Evolutionary conservation across 148 eudicot genomes (phyloP), one percentile per base, ranked within the genome.

Genomic region (Rhododendron ferrugineum): DNA sequence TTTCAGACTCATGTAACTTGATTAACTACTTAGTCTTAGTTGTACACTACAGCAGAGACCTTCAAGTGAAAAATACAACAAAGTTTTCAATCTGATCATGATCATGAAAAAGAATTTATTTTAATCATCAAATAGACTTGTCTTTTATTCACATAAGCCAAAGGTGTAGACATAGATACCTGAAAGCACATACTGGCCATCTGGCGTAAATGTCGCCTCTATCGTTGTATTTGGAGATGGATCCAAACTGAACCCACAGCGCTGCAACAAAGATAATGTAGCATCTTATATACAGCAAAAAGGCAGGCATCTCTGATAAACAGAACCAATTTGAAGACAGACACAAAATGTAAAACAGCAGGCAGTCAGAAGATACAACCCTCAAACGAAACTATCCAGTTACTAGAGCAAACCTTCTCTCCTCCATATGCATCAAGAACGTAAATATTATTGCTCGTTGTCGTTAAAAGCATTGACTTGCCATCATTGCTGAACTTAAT

Each of bases 401-500:
- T 82, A 16, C 28, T 18, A 74, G 64, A 82, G 80, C 87, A 87
- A 83, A 94, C 98, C 99, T 97, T 97, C 81, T 97, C 98, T 81
- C 99, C 99, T 52, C 88, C 91, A 92, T 97, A 97, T 18, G 99
- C 98, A 89, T 97, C 98, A 70, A 97, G 95, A 83, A 95, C 89
- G 85, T 97, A 97, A n/a, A 95, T 91, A 84, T 88, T 86, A 88
- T 97, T 97, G 79, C 91, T 90, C 46, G 93, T 91, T 89, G 99
- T 97, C 62, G 99, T 95, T 87, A 97, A 88, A 88, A 97, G 96
- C 98, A 97, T 92, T 68, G 98, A 97, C 90, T 94, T 95, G 64
- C 99, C 99, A 86, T 97, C 98, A 91, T 97, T 94, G 91, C 98
- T 97, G 91, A 97, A 97, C 90, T 97, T 97, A 80, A 97, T 97